Percentiles rank a stretch among this genome's conserved stretches.
These are phyloP conservation scores for Grifola frondosa DNA, from an alignment of 1,284 basidiomycete genomes.

Conservation along the genomic window DNA sequence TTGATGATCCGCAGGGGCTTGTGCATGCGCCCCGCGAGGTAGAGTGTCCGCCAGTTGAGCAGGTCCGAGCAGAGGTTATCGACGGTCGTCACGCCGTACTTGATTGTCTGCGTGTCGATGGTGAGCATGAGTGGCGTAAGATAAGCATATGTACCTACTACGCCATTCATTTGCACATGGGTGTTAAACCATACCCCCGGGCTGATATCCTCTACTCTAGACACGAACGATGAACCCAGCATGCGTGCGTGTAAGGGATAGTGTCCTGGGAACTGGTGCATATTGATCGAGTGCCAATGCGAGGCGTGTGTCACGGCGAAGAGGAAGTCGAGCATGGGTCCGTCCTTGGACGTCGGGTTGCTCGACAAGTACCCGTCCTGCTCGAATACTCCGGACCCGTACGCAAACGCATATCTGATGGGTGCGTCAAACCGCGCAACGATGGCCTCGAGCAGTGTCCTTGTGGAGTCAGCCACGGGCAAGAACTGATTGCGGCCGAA, in stretches of 20 bases:
- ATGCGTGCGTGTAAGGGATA: slow-evolving; percentile 86
- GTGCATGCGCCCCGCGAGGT: slow-evolving; percentile 95
- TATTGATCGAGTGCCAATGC: slow-evolving; percentile 95
- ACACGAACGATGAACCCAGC: slow-evolving; percentile 78
- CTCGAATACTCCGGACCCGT: slow-evolving; percentile 92
- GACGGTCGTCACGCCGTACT: slow-evolving; percentile 96
- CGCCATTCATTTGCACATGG: slow-evolving; percentile 79
- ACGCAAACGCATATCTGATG: slow-evolving; percentile 91
- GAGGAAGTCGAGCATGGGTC: slow-evolving; percentile 93
- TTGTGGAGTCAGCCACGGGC: slow-evolving; percentile 72
- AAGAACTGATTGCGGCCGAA: slow-evolving; percentile 84
- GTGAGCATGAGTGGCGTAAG: slow-evolving; percentile 10
- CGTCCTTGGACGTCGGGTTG: slow-evolving; percentile 30
- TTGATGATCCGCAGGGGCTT: slow-evolving; percentile 92
- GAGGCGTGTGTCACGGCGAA: slow-evolving; percentile 90
- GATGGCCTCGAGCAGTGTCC: slow-evolving; percentile 75
- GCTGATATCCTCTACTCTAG: slow-evolving; percentile 73
- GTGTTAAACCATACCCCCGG: slow-evolving; percentile 97
- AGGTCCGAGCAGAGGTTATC: slow-evolving; percentile 89
- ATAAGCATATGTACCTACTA: slow-evolving; percentile 54
- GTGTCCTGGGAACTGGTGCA: slow-evolving; percentile 86
- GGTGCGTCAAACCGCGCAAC: slow-evolving; percentile 80
- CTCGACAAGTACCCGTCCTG: slow-evolving; percentile 68
- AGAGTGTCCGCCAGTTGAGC: slow-evolving; percentile 90
- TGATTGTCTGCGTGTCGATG: slow-evolving; percentile 68